Evolutionary conservation across 768 basidiomycete species (phyloP), one percentile per base, ranked within the genome.

Genomic region (Neoboletus brunneissimus): DNA sequence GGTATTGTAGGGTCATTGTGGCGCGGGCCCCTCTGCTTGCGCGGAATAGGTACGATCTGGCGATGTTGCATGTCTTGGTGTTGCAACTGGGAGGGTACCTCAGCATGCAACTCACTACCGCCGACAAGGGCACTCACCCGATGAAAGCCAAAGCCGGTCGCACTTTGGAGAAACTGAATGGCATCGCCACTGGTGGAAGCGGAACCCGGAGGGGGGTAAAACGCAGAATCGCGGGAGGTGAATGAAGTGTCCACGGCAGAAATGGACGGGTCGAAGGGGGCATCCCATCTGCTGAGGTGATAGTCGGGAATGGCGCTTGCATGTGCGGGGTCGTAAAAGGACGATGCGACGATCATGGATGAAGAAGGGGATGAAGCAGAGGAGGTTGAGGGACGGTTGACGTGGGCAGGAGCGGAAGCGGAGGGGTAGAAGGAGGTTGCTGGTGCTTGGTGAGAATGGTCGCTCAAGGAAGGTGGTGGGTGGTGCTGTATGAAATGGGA

Each of bases 311-410:
- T 69, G 63, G 70, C 52, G 22, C 65, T 62, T n/a, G 69, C 63
- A 4, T 73, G 72, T 20, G 78, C 70, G 6, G 81, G 73, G 53
- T 81, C 81, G 64, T 83, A 85, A 62, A 82, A 82, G 8, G 81
- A 76, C 10, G 81, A 74, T 0, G 76, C 73, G 16, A 80, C 79
- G 58, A 85, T 84, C 84, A 85, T 84, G 40, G 64, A 54, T 7
- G 63, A 31, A 2, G 54, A 13, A 23, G 58, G 37, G 1, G 64
- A 55, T 3, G 60, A 23, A 5, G 53, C 11, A 32, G 59, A 34
- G 2, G 62, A 15, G 10, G 58, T 5, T 18, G 44, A n/a, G 22
- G 54, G 34, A 15, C 15, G 56, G 37, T 22, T 34, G 18, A 53
- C 3, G 48, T 42, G 16, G 2, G 48, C 4, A n/a, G 51, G 34